Percentiles rank a stretch among this genome's conserved stretches.
Evolutionary conservation across 2,329 filamentous ascomycete genomes (phyloP).

Genomic region (Ascochyta clinopodiicola): DNA sequence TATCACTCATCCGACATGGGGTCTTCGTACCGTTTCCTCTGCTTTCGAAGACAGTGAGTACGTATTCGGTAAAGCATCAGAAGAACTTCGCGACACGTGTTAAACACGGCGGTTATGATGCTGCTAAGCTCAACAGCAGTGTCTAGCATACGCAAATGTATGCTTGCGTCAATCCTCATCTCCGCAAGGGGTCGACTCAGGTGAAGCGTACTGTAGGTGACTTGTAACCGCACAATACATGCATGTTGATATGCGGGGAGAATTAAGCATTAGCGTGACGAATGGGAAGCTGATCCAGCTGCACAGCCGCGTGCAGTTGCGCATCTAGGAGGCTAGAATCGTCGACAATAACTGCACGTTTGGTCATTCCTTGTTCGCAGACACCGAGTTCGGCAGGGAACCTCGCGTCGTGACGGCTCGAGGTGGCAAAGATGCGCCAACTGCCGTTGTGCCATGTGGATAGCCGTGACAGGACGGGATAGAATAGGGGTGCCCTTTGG

Average conservation of each 20-base stretch:
- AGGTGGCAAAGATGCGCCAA: constrained; percentile 30
- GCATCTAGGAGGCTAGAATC: constrained; percentile 5
- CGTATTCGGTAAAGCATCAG: neutral
- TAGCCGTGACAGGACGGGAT: constrained; percentile 20
- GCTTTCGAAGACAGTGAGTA: neutral
- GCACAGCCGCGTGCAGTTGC: constrained; percentile 17
- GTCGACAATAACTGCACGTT: constrained; percentile 15
- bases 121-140: constrained; percentile 7
- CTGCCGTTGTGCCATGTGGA: constrained; percentile 33
- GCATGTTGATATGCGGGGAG: constrained; percentile 4
- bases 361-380: neutral
- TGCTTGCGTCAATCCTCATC: constrained; percentile 37
- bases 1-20: too few species aligned
- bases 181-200: constrained; percentile 18
- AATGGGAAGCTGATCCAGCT: neutral
- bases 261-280: neutral
- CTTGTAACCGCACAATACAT: neutral
- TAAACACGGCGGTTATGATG: constrained; percentile 11
- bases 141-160: neutral
- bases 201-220: neutral
- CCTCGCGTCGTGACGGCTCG: neutral
- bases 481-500: constrained; percentile 30
- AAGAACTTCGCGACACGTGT: too few species aligned
- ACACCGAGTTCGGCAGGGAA: neutral
- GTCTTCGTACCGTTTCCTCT: neutral